A percentile compares a stretch with the other conserved stretches of the same genome.
phyloP scores from a whole-genome alignment of 306 rosid species.

The Vicia villosa region DNA sequence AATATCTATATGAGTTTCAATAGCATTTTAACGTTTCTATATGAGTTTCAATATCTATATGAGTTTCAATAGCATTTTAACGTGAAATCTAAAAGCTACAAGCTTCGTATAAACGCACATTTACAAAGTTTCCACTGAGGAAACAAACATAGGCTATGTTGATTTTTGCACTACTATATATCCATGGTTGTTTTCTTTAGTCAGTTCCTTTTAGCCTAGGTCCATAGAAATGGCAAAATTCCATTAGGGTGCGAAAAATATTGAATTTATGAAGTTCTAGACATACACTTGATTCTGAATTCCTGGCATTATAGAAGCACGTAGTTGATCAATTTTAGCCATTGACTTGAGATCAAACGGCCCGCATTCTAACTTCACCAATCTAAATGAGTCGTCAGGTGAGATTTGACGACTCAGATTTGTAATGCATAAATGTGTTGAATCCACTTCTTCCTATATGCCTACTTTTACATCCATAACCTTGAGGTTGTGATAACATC shows the following conservation, averaged over 20 bases:
- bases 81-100: too few relatives aligned
- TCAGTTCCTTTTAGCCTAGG: not conserved
- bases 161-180: not conserved
- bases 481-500: conserved; percentile 6
- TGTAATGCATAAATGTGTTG: not conserved
- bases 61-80: too few relatives aligned
- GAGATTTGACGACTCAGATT: not conserved
- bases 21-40: too few relatives aligned
- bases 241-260: not conserved
- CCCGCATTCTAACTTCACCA: not conserved
- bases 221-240: not conserved
- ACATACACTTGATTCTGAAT: not conserved
- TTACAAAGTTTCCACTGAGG: too few relatives aligned
- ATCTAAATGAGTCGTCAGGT: not conserved
- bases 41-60: too few relatives aligned
- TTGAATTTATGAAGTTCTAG: not conserved
- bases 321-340: not conserved
- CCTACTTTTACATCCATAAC: conserved; percentile 17
- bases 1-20: too few relatives aligned
- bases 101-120: too few relatives aligned
- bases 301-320: not conserved
- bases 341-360: not conserved
- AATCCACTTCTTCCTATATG: not conserved
- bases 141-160: too few relatives aligned
- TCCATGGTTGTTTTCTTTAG: conserved; percentile 11